Evolutionary conservation across 2,329 filamentous ascomycete genomes (phyloP).

Genomic region (Colletotrichum zoysiae): DNA sequence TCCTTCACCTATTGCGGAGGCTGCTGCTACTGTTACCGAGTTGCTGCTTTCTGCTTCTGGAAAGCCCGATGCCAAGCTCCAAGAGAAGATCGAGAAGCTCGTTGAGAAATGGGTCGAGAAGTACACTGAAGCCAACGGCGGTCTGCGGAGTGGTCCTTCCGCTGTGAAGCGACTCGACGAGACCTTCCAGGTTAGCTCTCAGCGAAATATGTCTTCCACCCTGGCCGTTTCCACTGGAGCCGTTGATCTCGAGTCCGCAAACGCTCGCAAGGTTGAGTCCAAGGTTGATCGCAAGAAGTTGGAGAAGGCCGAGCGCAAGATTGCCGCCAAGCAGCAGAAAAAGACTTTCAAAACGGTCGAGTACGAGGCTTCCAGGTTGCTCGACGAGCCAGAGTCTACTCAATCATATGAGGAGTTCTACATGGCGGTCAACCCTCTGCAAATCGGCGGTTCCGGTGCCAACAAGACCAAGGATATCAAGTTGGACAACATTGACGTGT

Average conservation of each 20-base stretch:
- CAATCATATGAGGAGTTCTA: conserved; percentile 99
- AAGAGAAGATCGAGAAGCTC: conserved; percentile 83
- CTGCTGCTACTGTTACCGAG: conserved; percentile 85
- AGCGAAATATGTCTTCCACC: conserved; percentile 96
- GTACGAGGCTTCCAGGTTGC: conserved; percentile 92
- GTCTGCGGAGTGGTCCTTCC: conserved; percentile 78
- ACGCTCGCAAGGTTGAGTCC: conserved; percentile 93
- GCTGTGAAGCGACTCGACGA: conserved; percentile 90
- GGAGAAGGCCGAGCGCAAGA: conserved; percentile 97
- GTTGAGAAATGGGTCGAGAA: conserved; percentile 91
- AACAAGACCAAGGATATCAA: conserved; percentile 99
- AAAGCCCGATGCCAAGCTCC: conserved; percentile 77
- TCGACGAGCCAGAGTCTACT: conserved; percentile 84
- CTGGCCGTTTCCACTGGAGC: conserved; percentile 85
- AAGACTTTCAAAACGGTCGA: conserved; percentile 98
- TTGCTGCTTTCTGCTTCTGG: conserved; percentile 95
- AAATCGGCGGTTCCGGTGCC: conserved; percentile 78
- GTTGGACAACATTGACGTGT: conserved; percentile 94
- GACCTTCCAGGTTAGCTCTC: conserved; percentile 92
- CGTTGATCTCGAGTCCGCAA: conserved; percentile 95
- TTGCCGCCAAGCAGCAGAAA: conserved; percentile 97
- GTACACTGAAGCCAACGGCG: conserved; percentile 80
- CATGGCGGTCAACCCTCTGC: conserved; percentile 98
- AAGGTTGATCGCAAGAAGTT: conserved; percentile 99
- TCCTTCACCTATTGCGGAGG: conserved; percentile 85